phyloP scores from a whole-genome alignment of 2,329 filamentous ascomycete genomes.

The Pseudonectria foliicola region DNA sequence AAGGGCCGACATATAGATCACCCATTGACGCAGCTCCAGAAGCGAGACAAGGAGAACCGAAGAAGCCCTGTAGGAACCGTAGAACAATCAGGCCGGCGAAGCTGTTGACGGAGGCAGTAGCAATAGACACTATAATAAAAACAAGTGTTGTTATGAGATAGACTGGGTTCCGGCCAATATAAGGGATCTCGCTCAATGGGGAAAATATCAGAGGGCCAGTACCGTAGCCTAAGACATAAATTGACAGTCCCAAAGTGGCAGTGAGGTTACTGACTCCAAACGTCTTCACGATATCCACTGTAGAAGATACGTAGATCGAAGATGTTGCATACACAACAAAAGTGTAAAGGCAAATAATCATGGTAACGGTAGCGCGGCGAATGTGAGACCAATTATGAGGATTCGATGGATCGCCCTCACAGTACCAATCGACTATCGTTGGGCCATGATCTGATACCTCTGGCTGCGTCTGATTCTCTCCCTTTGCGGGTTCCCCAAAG shows the following conservation, averaged over 20 bases:
- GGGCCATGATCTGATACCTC: background rate
- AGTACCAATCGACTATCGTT: slow-evolving; percentile 31
- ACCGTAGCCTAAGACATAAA: slow-evolving; percentile 42
- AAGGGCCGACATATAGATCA: slow-evolving; percentile 27
- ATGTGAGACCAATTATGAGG: slow-evolving; percentile 41
- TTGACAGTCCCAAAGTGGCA: slow-evolving; percentile 45
- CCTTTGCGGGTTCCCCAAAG: background rate
- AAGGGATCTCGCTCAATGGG: slow-evolving; percentile 47
- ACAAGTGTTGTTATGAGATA: slow-evolving; percentile 52
- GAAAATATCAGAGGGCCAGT: background rate
- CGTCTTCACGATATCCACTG: slow-evolving; percentile 36
- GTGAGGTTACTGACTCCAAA: slow-evolving; percentile 42
- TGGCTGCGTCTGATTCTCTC: background rate
- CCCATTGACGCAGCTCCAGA: slow-evolving; percentile 21
- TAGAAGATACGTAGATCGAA: slow-evolving; percentile 33
- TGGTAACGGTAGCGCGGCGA: slow-evolving; percentile 29
- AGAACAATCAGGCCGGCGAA: slow-evolving; percentile 46
- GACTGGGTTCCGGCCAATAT: slow-evolving; percentile 49
- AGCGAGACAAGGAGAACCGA: slow-evolving; percentile 22
- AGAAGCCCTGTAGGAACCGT: slow-evolving; percentile 45
- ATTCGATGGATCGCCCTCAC: slow-evolving; percentile 42
- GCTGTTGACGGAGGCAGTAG: slow-evolving; percentile 45
- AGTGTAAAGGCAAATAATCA: slow-evolving; percentile 41
- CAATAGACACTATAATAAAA: slow-evolving; percentile 49
- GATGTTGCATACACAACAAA: slow-evolving; percentile 34